Evolutionary conservation across 441 rosid genomes (phyloP), one percentile per base, ranked within the genome.

Genomic region (Pelargonium cotyledonis): DNA sequence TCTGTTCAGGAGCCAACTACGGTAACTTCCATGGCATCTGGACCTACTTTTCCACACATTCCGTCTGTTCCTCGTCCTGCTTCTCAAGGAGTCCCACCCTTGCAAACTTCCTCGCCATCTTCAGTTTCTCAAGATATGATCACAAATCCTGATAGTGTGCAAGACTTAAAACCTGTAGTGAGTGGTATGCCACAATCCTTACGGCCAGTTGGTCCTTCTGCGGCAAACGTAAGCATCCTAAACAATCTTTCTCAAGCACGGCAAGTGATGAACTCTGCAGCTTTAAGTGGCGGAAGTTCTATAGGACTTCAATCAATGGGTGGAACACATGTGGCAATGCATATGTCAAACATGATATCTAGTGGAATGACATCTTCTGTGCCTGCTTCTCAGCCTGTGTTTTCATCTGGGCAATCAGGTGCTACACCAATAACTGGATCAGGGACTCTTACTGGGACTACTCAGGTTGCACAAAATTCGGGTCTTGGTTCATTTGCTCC

Each of bases 271-370:
- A 89, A 82, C 81, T 85, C 96, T 75, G 92, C 97, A 46, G 85
- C 97, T 68, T 78, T 90, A 77, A 83, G 86, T n/a, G 98, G 91
- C 75, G 99, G 98, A 75, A 82, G 91, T 75, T 89, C 97, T 16
- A 81, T 85, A 5, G 92, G 89, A 70, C 88, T 83, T 62, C 89
- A 75, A 62, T 82, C 96, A 64, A 83, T 88, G 80, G 92, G 88
- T 79, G 95, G 83, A 82, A 90, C 88, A 74, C 85, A 93, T 62
- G 91, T 95, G 73, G 92, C 90, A 71, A 83, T 92, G 96, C 99
- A 89, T 80, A 86, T 92, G 93, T 90, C 98, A 67, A 92, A 86
- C 80, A 90, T 92, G 99, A 90, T 95, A 79, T 90, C 98, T 66
- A 89, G 89, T 79, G 95, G 96, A 84, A 89, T 86, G 86, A 81